Evolutionary conservation across 2,329 filamentous ascomycete genomes (phyloP).

Genomic region (Fusarium oxysporum): DNA sequence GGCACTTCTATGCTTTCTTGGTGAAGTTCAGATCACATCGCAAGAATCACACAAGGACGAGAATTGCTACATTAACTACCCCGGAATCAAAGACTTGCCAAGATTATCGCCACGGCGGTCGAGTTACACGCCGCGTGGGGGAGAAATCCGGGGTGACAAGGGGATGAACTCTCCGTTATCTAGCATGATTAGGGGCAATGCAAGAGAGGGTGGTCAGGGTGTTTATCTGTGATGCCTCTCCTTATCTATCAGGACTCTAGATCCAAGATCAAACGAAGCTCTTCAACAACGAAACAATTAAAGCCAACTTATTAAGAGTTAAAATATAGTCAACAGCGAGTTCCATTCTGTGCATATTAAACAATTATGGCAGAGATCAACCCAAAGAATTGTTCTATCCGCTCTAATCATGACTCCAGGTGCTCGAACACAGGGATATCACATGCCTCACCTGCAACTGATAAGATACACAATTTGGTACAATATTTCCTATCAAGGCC

Average conservation of each 20-base stretch:
- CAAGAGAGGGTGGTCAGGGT: conserved; percentile 14
- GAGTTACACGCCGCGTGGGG: conserved; percentile 30
- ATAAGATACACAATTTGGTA: not conserved
- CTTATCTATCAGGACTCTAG: conserved; percentile 13
- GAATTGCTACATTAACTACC: not conserved
- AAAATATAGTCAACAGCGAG: not conserved
- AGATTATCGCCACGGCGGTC: not conserved
- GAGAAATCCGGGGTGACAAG: conserved; percentile 29
- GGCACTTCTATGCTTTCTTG: not conserved
- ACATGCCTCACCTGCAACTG: not conserved
- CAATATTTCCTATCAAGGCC: not conserved
- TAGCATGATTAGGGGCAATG: conserved; percentile 10
- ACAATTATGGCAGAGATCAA: not conserved
- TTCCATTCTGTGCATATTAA: not conserved
- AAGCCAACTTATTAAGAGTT: not conserved
- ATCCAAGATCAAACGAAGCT: not conserved
- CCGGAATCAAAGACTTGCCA: not conserved
- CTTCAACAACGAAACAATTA: not conserved
- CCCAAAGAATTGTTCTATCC: not conserved
- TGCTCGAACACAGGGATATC: not conserved
- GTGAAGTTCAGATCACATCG: not conserved
- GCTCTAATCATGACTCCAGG: not conserved
- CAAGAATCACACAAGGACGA: not conserved
- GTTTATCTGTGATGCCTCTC: conserved; percentile 32
- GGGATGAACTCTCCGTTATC: conserved; percentile 26